These are phyloP conservation scores for Citrus sinensis DNA, from an alignment of 345 rosid genomes.

Conservation along the genomic window DVS_A1.0 CM039165.1:38305501-38306000, in stretches of 20 bases:
- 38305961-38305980: not conserved
- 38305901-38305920: not conserved
- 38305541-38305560: not conserved
- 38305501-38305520: constrained; percentile 16
- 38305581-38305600: not conserved
- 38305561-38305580: not conserved
- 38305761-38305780: not conserved
- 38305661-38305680: not conserved
- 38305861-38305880: not conserved
- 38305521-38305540: not conserved
- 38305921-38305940: not conserved
- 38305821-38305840: not conserved
- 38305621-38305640: not conserved
- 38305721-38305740: not conserved
- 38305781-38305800: not conserved
- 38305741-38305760: constrained; percentile 5
- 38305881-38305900: not conserved
- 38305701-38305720: not conserved
- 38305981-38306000: not conserved
- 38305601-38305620: not conserved
- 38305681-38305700: not conserved
- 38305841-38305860: not conserved
- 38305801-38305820: not conserved
- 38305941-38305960: not conserved
- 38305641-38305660: not conserved